Percentiles rank a stretch among this genome's conserved stretches.
These are phyloP conservation scores for Fusarium foetens DNA, from an alignment of 2,329 filamentous ascomycete species.

Conservation along the genomic window DNA sequence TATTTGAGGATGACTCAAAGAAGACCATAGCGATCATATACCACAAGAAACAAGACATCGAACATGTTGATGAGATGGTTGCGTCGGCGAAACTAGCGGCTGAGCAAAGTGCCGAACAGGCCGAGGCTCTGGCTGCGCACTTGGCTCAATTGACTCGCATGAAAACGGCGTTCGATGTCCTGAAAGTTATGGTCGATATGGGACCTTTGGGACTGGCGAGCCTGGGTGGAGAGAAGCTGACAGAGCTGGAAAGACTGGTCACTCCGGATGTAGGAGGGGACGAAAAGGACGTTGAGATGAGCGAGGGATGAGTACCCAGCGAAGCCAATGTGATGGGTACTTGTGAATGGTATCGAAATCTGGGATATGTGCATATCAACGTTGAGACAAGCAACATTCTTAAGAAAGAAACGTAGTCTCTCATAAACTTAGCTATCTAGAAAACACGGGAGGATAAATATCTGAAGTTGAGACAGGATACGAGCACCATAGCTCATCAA, in stretches of 20 bases:
- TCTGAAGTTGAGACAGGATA: neutral
- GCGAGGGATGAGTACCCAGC: neutral
- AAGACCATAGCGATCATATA: neutral
- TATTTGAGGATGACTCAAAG: neutral
- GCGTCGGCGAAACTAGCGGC: neutral
- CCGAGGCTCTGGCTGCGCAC: neutral
- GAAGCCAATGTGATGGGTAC: neutral
- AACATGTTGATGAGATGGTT: neutral
- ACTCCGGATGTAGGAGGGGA: neutral
- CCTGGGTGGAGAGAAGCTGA: neutral
- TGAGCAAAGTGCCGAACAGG: neutral
- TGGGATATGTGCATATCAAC: rapidly evolving
- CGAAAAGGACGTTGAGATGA: rapidly evolving
- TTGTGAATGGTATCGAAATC: neutral
- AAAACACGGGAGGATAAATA: rapidly evolving
- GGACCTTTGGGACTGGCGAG: too few species aligned
- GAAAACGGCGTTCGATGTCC: neutral
- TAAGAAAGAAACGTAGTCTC: neutral
- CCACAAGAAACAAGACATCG: neutral
- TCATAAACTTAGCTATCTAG: neutral
- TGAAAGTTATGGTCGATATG: neutral
- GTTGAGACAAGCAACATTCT: rapidly evolving
- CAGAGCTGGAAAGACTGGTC: neutral
- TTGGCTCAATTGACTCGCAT: neutral
- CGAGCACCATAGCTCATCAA: neutral